A percentile compares a stretch with the other conserved stretches of the same genome.
Conservation (phyloP, 768 basidiomycete species). For the Antrodiella citrinella region DNA sequence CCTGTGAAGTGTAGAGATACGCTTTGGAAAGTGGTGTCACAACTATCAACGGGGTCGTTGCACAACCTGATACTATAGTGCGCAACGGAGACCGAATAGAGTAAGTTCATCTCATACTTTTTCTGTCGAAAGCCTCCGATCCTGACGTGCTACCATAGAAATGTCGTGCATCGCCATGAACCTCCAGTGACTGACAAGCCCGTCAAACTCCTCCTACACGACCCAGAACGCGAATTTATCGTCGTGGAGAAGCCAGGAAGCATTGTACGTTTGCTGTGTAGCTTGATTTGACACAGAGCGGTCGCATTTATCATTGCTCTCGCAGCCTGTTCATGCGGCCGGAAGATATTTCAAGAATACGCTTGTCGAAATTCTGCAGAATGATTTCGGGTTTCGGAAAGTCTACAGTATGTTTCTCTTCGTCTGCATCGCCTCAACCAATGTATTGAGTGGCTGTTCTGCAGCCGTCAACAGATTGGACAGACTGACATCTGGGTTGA, state of each 20-base stretch:
- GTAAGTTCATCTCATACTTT: slow-evolving; percentile 35
- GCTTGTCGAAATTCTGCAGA: slow-evolving; percentile 75
- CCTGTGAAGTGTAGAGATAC: slow-evolving; percentile 35
- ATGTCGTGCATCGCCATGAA: slow-evolving; percentile 94
- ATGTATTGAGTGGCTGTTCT: background rate
- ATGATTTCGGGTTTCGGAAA: slow-evolving; percentile 76
- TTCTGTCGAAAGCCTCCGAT: slow-evolving; percentile 1
- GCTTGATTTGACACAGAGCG: background rate
- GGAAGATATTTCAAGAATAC: slow-evolving; percentile 89
- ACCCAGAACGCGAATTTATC: slow-evolving; percentile 74
- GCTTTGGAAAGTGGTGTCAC: slow-evolving; percentile 92
- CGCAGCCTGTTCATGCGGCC: slow-evolving; percentile 84
- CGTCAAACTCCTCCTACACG: slow-evolving; percentile 71
- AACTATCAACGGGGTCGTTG: slow-evolving; percentile 86
- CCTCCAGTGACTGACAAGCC: slow-evolving; percentile 86
- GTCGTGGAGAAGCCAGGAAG: slow-evolving; percentile 96
- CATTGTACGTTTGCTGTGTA: slow-evolving; percentile 57
- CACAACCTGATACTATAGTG: slow-evolving; percentile 70
- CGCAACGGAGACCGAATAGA: slow-evolving; percentile 86
- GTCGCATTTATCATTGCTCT: background rate
- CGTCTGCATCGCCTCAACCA: background rate
- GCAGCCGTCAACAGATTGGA: slow-evolving; percentile 94
- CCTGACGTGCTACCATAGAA: slow-evolving; percentile 38
- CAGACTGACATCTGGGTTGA: slow-evolving; percentile 87
- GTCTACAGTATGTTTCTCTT: slow-evolving; percentile 64